Evolutionary conservation across 208 protist genomes (phyloP).

Genomic region (Trypanosoma boissoni): DNA sequence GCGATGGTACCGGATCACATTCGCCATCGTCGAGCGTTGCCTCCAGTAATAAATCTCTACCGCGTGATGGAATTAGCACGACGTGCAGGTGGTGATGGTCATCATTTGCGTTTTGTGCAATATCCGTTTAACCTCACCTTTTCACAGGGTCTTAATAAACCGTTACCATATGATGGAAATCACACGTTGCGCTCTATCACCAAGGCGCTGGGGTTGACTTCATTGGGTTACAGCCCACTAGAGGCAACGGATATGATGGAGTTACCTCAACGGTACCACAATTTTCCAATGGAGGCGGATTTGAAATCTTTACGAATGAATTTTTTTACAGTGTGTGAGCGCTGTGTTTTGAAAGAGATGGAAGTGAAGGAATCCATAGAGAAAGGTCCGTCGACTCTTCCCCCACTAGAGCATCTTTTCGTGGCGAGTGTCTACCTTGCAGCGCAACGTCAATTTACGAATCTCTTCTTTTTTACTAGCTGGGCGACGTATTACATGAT

Average conservation of each 20-base stretch:
- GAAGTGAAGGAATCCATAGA: constrained; percentile 85
- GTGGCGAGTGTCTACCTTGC: constrained; percentile 72
- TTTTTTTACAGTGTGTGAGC: constrained; percentile 83
- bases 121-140: constrained; percentile 87
- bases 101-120: constrained; percentile 85
- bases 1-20: constrained; percentile 78
- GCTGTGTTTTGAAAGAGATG: constrained; percentile 83
- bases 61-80: constrained; percentile 64
- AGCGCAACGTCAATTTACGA: constrained; percentile 82
- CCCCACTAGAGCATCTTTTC: constrained; percentile 79
- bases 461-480: constrained; percentile 77
- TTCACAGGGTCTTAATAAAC: constrained; percentile 67
- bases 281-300: constrained; percentile 82
- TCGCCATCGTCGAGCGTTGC: constrained; percentile 40
- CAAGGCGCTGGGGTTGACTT: constrained; percentile 61
- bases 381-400: constrained; percentile 68
- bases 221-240: constrained; percentile 78
- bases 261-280: constrained; percentile 87
- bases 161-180: constrained; percentile 79
- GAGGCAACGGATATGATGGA: constrained; percentile 83
- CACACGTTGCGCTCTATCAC: constrained; percentile 74
- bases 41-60: constrained; percentile 69
- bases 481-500: constrained; percentile 77
- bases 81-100: constrained; percentile 49
- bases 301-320: constrained; percentile 83